A percentile compares a stretch with the other conserved stretches of the same genome.
phyloP scores from a whole-genome alignment of 306 rosid genomes.

The Pueraria montana region DNA sequence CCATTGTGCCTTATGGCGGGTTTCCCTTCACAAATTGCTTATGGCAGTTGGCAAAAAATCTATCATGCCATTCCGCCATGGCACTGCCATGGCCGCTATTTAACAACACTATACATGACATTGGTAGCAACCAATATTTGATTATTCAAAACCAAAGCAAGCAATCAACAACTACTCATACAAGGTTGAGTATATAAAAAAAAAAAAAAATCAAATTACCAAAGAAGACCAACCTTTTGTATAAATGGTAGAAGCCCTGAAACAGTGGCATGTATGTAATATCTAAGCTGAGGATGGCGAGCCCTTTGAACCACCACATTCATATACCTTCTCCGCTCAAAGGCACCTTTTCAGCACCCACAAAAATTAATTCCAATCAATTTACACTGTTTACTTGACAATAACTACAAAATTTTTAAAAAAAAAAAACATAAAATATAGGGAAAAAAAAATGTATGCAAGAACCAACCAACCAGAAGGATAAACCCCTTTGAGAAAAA shows the following conservation, averaged over 20 bases:
- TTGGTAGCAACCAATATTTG: constrained; percentile 25
- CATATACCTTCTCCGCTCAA: constrained; percentile 89
- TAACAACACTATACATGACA: too few species aligned
- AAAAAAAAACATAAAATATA: neutral
- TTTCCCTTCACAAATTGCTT: too few species aligned
- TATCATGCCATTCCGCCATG: too few species aligned
- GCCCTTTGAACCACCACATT: constrained; percentile 88
- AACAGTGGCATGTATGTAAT: constrained; percentile 83
- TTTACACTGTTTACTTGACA: neutral
- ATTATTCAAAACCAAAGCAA: constrained; percentile 39
- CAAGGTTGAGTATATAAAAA: neutral
- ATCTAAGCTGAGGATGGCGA: constrained; percentile 82
- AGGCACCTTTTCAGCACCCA: constrained; percentile 70
- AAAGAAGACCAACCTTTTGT: constrained; percentile 64
- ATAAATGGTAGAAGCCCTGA: constrained; percentile 79
- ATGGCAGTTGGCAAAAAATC: too few species aligned
- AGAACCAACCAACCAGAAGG: constrained; percentile 70
- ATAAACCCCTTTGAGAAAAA: constrained; percentile 86
- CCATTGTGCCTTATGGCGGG: too few species aligned
- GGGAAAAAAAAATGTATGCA: neutral
- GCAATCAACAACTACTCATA: constrained; percentile 21
- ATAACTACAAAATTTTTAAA: neutral
- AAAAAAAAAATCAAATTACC: neutral
- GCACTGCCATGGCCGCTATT: too few species aligned
- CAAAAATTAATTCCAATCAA: constrained; percentile 14